Evolutionary conservation across 768 basidiomycete species (phyloP), one percentile per base, ranked within the genome.

Genomic region (Paxillus rubicundulus): DNA sequence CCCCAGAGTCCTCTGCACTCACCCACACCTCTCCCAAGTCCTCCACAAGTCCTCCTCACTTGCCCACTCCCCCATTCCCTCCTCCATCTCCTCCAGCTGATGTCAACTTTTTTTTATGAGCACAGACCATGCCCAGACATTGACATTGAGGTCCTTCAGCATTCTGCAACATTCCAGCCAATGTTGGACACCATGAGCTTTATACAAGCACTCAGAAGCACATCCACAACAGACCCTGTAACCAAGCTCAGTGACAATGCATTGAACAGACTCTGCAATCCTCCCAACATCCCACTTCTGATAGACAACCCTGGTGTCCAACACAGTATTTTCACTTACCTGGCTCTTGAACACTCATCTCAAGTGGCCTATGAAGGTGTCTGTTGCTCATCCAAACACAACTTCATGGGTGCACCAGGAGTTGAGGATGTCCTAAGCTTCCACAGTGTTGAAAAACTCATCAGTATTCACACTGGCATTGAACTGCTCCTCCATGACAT

Each of bases 361-460:
- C 59, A 73, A 30, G 50, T 60, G 30, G 58, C 61, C 0, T 75
- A 76, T 50, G 61, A 59, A 14, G 28, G 6, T n/a, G 54, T 67
- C 17, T 48, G 67, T 2, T n/a, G 54, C 5, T 62, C 67, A 1
- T 49, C 66, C 45, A 56, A 54, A 28, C 45, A 58, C 28, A 39
- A 38, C 10, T 49, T 49, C 28, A 20, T 21, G 12, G 48, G 20
- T 16, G 34, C 48, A 7, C 27, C 27, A 7, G 38, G 49, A 12
- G 38, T 16, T 7, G 38, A 66, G 53, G 61, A 64, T 57, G 62
- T 67, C 59, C 62, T 61, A 47, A 61, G 54, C 55, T 61, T 61
- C 28, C 13, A 50, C 24, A 5, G n/a, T 1, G 52, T 60, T 1
- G 27, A 64, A 8, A 55, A 39, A 6, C 48, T 56, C 14, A 41